Evolutionary conservation across 257 asterid genomes (phyloP).

Genomic region (Nicotiana benthamiana): DNA sequence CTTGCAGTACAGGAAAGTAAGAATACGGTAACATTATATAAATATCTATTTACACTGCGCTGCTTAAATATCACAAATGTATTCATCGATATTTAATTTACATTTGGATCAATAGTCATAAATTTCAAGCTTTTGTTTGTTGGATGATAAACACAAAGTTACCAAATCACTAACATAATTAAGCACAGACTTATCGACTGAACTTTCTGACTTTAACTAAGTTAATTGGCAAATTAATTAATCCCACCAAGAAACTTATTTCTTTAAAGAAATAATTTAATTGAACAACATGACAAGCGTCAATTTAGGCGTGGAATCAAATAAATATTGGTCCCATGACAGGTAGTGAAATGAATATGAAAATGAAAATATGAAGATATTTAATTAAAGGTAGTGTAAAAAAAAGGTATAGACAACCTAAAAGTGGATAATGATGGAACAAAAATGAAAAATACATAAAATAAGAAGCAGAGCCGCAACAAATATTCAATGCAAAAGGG

Average conservation of each 20-base stretch:
- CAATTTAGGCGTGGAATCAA: constrained; percentile 7
- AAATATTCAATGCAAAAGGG: neutral
- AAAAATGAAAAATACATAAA: neutral
- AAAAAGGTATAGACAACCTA: neutral
- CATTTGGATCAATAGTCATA: too few species aligned
- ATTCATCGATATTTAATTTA: too few species aligned
- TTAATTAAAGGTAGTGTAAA: neutral
- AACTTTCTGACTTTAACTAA: accelerated
- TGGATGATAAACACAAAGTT: neutral
- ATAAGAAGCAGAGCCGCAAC: neutral
- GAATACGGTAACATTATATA: too few species aligned
- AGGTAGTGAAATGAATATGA: neutral
- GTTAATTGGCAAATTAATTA: neutral
- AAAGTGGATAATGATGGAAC: neutral
- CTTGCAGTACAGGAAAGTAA: too few species aligned
- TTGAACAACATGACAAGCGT: neutral
- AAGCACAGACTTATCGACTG: too few species aligned
- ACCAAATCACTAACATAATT: neutral
- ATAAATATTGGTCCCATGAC: neutral
- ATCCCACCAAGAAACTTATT: neutral
- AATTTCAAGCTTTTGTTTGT: neutral
- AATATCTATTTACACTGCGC: too few species aligned
- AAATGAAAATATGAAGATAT: too few species aligned
- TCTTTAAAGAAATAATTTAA: neutral
- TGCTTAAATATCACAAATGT: too few species aligned